Percentiles rank a stretch among this genome's conserved stretches.
These are phyloP conservation scores for Leccinellum luteum DNA, from an alignment of 768 basidiomycete genomes.

Conservation along the genomic window DNA sequence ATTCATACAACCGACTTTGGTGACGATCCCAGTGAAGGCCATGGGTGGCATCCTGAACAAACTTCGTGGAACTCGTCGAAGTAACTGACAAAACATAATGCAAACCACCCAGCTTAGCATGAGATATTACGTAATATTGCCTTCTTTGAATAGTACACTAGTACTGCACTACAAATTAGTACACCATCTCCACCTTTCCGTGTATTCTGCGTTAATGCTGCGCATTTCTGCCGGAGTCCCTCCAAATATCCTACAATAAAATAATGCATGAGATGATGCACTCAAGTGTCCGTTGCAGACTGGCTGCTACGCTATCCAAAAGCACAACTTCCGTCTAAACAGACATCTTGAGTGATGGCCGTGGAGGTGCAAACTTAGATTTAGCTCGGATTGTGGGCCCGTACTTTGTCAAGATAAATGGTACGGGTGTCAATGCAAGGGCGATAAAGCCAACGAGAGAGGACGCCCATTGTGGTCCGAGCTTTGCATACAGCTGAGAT, in stretches of 20 bases:
- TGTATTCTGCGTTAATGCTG: too few relatives aligned
- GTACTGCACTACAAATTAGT: too few relatives aligned
- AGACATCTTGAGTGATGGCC: conserved; percentile 9
- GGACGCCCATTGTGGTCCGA: conserved; percentile 59
- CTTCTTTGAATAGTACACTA: too few relatives aligned
- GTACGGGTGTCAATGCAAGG: conserved; percentile 49
- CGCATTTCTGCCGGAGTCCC: too few relatives aligned
- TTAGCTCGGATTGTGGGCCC: conserved; percentile 41
- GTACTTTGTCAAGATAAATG: conserved; percentile 45
- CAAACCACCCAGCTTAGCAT: not conserved
- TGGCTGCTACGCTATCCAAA: not conserved
- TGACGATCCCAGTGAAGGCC: conserved; percentile 70
- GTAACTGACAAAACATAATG: too few relatives aligned
- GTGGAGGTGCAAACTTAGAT: conserved; percentile 43
- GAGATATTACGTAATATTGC: not conserved
- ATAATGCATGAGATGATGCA: too few relatives aligned
- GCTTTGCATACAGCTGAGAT: conserved; percentile 48
- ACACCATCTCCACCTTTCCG: too few relatives aligned
- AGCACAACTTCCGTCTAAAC: conserved; percentile 1
- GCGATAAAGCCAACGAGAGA: conserved; percentile 54
- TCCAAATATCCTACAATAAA: too few relatives aligned
- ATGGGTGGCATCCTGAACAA: conserved; percentile 66
- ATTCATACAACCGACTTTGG: conserved; percentile 79
- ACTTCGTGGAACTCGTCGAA: not conserved
- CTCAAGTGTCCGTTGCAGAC: not conserved